Evolutionary conservation across 176 grass and related monocot genomes (phyloP).

Genomic region (Metroxylon sagu): DNA sequence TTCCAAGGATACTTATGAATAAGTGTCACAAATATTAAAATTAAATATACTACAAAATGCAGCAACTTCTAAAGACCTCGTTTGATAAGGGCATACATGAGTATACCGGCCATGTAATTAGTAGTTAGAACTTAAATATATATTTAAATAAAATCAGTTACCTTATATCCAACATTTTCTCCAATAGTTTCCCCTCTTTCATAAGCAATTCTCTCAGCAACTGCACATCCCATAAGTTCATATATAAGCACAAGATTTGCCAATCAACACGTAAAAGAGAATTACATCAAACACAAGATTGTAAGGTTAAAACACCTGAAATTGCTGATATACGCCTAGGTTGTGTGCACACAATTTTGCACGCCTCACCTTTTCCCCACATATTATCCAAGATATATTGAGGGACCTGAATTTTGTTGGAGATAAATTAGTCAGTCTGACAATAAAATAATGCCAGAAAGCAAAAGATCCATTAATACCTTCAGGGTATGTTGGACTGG

Average conservation of each 20-base stretch:
- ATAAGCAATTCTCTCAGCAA: constrained; percentile 87
- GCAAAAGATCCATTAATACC: too few relatives aligned
- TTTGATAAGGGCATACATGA: too few relatives aligned
- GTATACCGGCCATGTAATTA: too few relatives aligned
- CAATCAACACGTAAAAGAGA: too few relatives aligned
- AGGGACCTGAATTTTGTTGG: constrained; percentile 62
- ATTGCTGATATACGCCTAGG: constrained; percentile 92
- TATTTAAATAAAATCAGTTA: constrained; percentile 22
- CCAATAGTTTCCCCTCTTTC: constrained; percentile 92
- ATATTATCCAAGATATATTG: constrained; percentile 96
- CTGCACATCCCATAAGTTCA: constrained; percentile 21
- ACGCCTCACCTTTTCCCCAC: constrained; percentile 75
- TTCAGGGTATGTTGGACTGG: too few relatives aligned
- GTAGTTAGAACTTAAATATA: too few relatives aligned
- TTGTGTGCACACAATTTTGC: constrained; percentile 95
- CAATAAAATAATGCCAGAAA: constrained; percentile 2
- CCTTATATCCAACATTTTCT: constrained; percentile 95
- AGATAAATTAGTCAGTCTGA: not conserved
- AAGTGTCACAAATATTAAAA: too few relatives aligned
- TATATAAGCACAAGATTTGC: constrained; percentile 5
- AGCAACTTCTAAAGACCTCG: too few relatives aligned
- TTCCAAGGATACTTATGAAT: too few relatives aligned
- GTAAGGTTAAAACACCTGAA: constrained; percentile 44
- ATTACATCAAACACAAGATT: too few relatives aligned
- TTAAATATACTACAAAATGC: too few relatives aligned